phyloP scores from a whole-genome alignment of 169 alveolate genomes.

The Hammondia hammondi region DNA sequence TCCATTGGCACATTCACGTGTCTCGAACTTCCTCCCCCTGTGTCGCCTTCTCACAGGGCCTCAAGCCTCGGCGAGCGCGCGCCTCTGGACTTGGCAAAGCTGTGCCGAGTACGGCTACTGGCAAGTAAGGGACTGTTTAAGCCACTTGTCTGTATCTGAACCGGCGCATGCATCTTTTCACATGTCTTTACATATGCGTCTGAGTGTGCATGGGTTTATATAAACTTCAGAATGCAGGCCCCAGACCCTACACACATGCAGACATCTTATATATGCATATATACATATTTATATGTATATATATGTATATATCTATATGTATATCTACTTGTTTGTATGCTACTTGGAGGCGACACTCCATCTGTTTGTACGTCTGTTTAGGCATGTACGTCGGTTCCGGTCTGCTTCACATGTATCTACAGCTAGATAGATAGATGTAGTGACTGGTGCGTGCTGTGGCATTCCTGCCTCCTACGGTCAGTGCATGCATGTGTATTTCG shows the following conservation, averaged over 20 bases:
- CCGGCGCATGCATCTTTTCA: not conserved
- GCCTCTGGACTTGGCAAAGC: not conserved
- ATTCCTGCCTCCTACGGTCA: not conserved
- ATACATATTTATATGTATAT: no score
- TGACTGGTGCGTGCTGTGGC: not conserved
- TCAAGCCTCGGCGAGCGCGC: not conserved
- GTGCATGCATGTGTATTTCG: not conserved
- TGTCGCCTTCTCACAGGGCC: not conserved
- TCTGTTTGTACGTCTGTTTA: not conserved
- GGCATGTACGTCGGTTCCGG: not conserved
- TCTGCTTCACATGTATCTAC: no score
- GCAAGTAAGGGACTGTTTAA: not conserved
- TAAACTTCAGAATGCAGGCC: no score
- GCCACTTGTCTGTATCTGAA: no score
- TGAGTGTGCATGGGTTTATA: no score
- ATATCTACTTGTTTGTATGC: not conserved
- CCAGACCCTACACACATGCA: not conserved
- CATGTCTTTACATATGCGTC: not conserved
- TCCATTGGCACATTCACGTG: not conserved
- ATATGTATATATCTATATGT: no score
- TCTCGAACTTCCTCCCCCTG: not conserved
- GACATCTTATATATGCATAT: not conserved
- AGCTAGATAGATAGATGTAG: not conserved
- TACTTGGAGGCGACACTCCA: not conserved
- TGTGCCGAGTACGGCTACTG: conserved; percentile 55